Evolutionary conservation across 345 rosid genomes (phyloP), one percentile per base, ranked within the genome.

Genomic region (Zanthoxylum bungeanum): DNA sequence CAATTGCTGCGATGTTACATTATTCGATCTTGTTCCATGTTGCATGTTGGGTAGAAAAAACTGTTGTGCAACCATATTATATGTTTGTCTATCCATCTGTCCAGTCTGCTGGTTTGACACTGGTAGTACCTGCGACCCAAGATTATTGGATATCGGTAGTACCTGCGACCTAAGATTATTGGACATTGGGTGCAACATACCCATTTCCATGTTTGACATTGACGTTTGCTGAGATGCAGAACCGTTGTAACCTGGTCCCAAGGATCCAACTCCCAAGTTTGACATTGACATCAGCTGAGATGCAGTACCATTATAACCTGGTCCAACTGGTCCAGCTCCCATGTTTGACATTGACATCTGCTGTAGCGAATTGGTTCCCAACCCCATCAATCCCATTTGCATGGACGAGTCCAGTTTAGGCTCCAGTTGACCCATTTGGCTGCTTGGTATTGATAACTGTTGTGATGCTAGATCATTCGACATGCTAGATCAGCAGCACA

Each of bases 391-490:
- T 42, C 82, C 85, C 85, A 84, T 79, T 56, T 77, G 80, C 16
- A 75, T 33, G 8, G 82, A 66, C 1, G 84, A 53, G 68, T 84
- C 83, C 73, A 85, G 11, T 25, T 72, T 72, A 36, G 81, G 69
- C 74, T 86, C 89, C 73, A 84, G 74, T 75, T 80, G 81, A 77
- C 78, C 74, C 80, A 81, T 73, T 58, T 84, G 77, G 71, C 65
- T 68, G 64, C 82, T 75, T 58, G 77, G 79, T 40, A 81, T 71
- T 3, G 84, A 56, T 42, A 85, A 63, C 33, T 77, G 79, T 70
- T 87, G 86, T 25, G 87, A 79, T 12, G 81, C 83, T 39, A 90
- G 79, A 81, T 87, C 69, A 72, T 86, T 80, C 24, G 86, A 78
- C 93, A 90, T 85, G 46, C 60, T 73, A 78, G 64, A 66, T 49